Percentiles rank a stretch among this genome's conserved stretches.
Conservation (phyloP, 345 rosid genomes). For the Excoecaria cochinchinensis region DNA sequence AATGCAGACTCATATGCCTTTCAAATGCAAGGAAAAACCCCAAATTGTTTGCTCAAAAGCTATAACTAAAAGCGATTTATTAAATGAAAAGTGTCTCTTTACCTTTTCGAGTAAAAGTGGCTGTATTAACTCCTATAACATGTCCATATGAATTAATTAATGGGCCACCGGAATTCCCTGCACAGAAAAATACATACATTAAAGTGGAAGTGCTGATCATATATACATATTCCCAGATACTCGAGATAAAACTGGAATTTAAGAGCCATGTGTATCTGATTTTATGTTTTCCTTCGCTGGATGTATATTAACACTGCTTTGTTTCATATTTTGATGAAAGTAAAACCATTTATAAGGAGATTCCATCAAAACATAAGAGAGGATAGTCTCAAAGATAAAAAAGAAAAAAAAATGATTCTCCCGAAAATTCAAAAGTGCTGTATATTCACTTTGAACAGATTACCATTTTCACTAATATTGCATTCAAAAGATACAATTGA, state of each 20-base stretch:
- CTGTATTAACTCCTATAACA: conserved; percentile 84
- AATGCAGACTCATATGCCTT: not conserved
- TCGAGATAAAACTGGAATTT: not conserved
- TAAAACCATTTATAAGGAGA: not conserved
- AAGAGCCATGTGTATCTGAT: not conserved
- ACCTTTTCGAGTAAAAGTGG: conserved; percentile 90
- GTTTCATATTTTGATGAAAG: not conserved
- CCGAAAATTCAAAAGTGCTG: not conserved
- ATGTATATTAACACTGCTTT: not conserved
- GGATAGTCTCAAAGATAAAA: not conserved
- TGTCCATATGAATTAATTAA: conserved; percentile 74
- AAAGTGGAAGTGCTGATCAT: not conserved
- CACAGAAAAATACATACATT: not conserved
- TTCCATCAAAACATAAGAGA: not conserved
- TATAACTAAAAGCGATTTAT: too few species aligned
- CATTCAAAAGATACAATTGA: not conserved
- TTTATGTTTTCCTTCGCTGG: not conserved
- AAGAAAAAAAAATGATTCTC: not conserved
- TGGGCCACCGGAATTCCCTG: conserved; percentile 85
- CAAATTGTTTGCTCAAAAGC: not conserved
- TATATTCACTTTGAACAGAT: not conserved
- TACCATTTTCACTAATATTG: not conserved
- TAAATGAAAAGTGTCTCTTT: not conserved
- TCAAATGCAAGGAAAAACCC: not conserved
- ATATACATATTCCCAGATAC: not conserved